Evolutionary conservation across 2,329 filamentous ascomycete genomes (phyloP).

Genomic region (Biscogniauxia sp.): DNA sequence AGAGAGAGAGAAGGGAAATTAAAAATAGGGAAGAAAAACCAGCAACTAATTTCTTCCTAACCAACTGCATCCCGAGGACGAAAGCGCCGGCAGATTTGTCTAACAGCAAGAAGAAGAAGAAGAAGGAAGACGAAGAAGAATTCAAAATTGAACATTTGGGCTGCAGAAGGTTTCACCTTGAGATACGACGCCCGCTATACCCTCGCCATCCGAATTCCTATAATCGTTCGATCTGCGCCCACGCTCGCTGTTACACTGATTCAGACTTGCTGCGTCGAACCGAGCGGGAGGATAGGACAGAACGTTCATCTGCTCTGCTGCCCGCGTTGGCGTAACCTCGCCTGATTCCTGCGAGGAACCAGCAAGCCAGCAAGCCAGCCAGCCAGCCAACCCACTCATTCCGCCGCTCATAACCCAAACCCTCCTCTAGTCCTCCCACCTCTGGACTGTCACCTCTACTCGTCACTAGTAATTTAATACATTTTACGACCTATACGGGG

Average conservation of each 20-base stretch:
- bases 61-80: not conserved
- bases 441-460: slow-evolving; percentile 16
- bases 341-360: slow-evolving; percentile 24
- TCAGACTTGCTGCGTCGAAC: slow-evolving; percentile 30
- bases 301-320: slow-evolving; percentile 20
- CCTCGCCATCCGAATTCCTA: slow-evolving; percentile 20
- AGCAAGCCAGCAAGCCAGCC: slow-evolving; percentile 20
- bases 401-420: not conserved
- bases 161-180: slow-evolving; percentile 30
- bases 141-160: slow-evolving; percentile 13
- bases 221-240: slow-evolving; percentile 22
- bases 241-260: slow-evolving; percentile 31
- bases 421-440: slow-evolving; percentile 14
- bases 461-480: slow-evolving; percentile 20
- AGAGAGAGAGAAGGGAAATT: not conserved
- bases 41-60: not conserved
- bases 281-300: slow-evolving; percentile 21
- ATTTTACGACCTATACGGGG: slow-evolving; percentile 21
- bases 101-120: slow-evolving; percentile 7
- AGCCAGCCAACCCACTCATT: slow-evolving; percentile 23
- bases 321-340: slow-evolving; percentile 26
- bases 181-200: slow-evolving; percentile 17
- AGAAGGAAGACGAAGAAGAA: slow-evolving; percentile 6
- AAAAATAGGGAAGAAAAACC: not conserved
- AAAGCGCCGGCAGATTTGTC: slow-evolving; percentile 14